phyloP scores from a whole-genome alignment of 495 filamentous ascomycete species.

The Opeltia flavorubescens region DNA sequence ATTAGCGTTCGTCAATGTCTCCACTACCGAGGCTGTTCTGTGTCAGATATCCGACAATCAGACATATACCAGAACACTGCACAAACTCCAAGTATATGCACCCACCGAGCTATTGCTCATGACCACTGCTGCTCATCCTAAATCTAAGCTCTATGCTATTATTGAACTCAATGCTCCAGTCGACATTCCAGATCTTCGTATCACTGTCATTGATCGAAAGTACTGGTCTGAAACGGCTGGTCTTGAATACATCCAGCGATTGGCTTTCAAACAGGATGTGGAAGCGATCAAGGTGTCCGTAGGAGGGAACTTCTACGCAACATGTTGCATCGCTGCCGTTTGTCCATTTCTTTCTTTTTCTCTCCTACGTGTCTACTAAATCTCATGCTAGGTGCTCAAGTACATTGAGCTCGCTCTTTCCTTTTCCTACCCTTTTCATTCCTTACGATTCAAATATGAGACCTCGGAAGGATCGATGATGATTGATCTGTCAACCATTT shows the following conservation, averaged over 20 bases:
- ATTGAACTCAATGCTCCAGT: constrained; percentile 52
- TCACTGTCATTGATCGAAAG: constrained; percentile 60
- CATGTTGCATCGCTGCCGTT: constrained; percentile 81
- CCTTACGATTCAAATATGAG: constrained; percentile 72
- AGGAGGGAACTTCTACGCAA: constrained; percentile 76
- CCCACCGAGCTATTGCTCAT: constrained; percentile 63
- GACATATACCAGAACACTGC: constrained; percentile 69
- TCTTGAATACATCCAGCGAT: constrained; percentile 60
- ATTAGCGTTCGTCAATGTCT: constrained; percentile 76
- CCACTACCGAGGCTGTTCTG: constrained; percentile 66
- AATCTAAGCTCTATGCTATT: constrained; percentile 64
- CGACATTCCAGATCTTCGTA: constrained; percentile 38
- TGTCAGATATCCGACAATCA: constrained; percentile 87
- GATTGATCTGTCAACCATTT: constrained; percentile 76
- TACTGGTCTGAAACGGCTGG: constrained; percentile 81
- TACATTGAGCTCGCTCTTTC: constrained; percentile 57
- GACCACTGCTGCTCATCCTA: constrained; percentile 47
- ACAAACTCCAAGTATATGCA: constrained; percentile 67
- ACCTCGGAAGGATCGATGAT: constrained; percentile 91
- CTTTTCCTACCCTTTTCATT: constrained; percentile 57
- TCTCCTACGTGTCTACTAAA: constrained; percentile 12
- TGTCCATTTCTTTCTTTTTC: constrained; percentile 15
- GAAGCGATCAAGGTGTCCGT: constrained; percentile 66
- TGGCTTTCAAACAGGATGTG: constrained; percentile 64
- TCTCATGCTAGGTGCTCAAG: constrained; percentile 48